Evolutionary conservation across 2,329 filamentous ascomycete species (phyloP).

Genomic region (Setomelanomma holmii): DNA sequence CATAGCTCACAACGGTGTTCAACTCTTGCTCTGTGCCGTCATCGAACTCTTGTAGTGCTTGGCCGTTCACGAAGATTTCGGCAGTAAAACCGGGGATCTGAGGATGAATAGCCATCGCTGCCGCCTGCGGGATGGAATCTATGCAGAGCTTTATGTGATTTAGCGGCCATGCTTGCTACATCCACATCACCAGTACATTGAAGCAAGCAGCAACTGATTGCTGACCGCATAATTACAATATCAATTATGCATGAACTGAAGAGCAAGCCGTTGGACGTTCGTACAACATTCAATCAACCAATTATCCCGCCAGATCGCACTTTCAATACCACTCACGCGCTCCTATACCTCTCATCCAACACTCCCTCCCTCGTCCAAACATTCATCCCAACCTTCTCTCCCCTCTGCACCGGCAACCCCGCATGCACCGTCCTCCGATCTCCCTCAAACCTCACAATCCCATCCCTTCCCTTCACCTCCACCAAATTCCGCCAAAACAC

Average conservation of each 20-base stretch:
- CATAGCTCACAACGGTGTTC: too few relatives aligned
- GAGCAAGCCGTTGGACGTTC: too few relatives aligned
- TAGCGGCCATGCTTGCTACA: too few relatives aligned
- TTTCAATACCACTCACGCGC: neutral
- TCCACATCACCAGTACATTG: too few relatives aligned
- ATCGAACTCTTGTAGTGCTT: neutral
- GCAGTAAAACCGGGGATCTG: too few relatives aligned
- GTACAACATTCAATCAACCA: neutral
- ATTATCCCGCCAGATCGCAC: neutral
- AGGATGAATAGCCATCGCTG: too few relatives aligned
- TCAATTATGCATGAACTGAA: too few relatives aligned
- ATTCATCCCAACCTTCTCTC: slow-evolving; percentile 57
- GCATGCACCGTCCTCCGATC: slow-evolving; percentile 58
- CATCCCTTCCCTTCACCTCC: slow-evolving; percentile 58
- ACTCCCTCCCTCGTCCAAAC: slow-evolving; percentile 31
- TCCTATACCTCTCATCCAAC: slow-evolving; percentile 26
- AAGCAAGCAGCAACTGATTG: too few relatives aligned
- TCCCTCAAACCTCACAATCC: slow-evolving; percentile 60
- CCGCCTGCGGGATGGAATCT: too few relatives aligned
- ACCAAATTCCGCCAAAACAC: slow-evolving; percentile 67
- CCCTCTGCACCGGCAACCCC: slow-evolving; percentile 61
- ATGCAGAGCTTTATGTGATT: too few relatives aligned
- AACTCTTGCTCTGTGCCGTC: neutral
- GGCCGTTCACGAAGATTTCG: too few relatives aligned
- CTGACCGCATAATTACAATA: too few relatives aligned